A percentile compares a stretch with the other conserved stretches of the same genome.
phyloP scores from a whole-genome alignment of 495 filamentous ascomycete species.

The Evansstolkia leycettana region DNA sequence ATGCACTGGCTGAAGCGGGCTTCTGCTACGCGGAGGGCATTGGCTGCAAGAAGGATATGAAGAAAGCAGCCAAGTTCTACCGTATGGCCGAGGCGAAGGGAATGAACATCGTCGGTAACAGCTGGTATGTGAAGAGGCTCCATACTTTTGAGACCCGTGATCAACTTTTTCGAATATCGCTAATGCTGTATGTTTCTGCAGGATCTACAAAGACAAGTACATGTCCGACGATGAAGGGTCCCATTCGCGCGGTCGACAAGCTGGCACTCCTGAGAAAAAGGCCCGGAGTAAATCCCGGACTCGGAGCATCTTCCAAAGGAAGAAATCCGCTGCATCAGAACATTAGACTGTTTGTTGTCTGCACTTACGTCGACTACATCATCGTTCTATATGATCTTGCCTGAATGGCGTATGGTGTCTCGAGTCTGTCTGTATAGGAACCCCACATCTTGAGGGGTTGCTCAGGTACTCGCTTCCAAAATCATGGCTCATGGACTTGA shows the following conservation, averaged over 20 bases:
- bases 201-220: conserved; percentile 94
- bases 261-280: conserved; percentile 42
- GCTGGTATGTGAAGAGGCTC: conserved; percentile 61
- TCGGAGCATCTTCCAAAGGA: conserved; percentile 54
- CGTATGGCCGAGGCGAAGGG: conserved; percentile 82
- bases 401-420: no score
- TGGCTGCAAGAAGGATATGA: conserved; percentile 88
- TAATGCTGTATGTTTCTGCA: conserved; percentile 17
- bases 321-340: conserved; percentile 35
- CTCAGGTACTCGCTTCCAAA: no score
- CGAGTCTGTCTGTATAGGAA: no score
- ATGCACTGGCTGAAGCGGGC: conserved; percentile 78
- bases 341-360: not conserved
- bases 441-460: no score
- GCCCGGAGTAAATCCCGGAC: conserved; percentile 50
- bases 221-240: conserved; percentile 52
- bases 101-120: conserved; percentile 95
- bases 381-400: no score
- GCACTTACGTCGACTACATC: no score
- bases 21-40: conserved; percentile 81
- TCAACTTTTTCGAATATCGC: no score
- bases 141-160: no score
- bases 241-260: conserved; percentile 25
- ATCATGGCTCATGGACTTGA: conserved; percentile 1
- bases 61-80: conserved; percentile 86